Base-by-base conservation (phyloP, 2,329 filamentous ascomycete species). In the Neophaeococcomyces aloes region DNA sequence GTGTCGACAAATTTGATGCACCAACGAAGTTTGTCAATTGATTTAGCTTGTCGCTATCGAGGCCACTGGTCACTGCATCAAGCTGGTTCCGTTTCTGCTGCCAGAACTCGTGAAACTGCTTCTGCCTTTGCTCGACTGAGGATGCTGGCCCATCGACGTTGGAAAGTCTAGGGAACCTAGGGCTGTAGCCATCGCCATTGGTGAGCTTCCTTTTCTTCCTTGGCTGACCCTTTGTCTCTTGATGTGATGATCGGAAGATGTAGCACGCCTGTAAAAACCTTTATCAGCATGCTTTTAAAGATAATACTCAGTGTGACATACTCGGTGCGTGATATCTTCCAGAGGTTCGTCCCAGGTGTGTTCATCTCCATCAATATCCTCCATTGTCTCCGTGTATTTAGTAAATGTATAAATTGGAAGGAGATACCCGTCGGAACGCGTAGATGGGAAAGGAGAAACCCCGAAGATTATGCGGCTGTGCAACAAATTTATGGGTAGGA, bases 151-250 rank as follows among this genome's bases (percentile, higher is more conserved):
- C 66, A 10, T 62, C 54, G 11, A 65, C 65, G 21, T 61, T 58
- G 17, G 67, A 52, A 15, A 69, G 58, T 6, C 62, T 57, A 6
- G 62, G 57, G 47, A 68, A 69, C 4, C 52, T 53, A 14, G 18
- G 6, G 23, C 14, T 7, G 7, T 8, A 2, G 14, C 17, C 17
- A 43, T 25, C 17, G 41, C 10, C 29, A 19, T 41, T 46, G 3
- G 57, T 67, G 6, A 76, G 64, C 56, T 72, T 78, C 43, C 77
- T 70, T 45, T 72, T 68, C 58, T 83, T 83, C 29, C 69, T 57
- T 21, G 76, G 72, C 30, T 73, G 68, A 38, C 65, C 43, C 21
- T 53, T 45, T 25, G 44, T 33, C 15, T 46, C 45, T 21, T 48
- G 53, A 34, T 53, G 13, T 35, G 13, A 13, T 4, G 23, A 6